These are phyloP conservation scores for Thelonectria olida DNA, from an alignment of 2,329 filamentous ascomycete genomes.

Conservation along the genomic window DNA sequence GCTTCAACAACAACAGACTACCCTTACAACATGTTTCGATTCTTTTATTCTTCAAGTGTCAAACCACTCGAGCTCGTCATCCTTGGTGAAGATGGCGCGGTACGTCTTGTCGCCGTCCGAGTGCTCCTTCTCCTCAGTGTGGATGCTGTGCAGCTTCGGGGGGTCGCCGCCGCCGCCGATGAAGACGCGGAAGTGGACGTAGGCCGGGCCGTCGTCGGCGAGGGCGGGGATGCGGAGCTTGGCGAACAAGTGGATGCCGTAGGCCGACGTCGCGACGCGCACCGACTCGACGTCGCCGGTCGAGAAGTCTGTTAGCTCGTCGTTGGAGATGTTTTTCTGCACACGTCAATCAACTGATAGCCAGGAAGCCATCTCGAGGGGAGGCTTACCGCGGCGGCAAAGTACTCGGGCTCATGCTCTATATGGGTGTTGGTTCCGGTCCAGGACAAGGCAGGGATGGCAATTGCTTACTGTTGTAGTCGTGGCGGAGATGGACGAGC, in stretches of 20 bases:
- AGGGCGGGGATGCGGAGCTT: conserved; percentile 68
- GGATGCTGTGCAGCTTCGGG: conserved; percentile 89
- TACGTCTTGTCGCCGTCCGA: conserved; percentile 91
- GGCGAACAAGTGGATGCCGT: conserved; percentile 80
- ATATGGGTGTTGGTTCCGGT: conserved; percentile 4
- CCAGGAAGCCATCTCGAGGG: too few species aligned
- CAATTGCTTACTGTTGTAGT: conserved; percentile 56
- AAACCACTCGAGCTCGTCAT: conserved; percentile 81
- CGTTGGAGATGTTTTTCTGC: conserved; percentile 59
- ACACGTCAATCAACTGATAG: too few species aligned
- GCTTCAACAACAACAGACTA: neutral
- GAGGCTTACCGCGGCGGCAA: conserved; percentile 55
- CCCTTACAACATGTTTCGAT: neutral
- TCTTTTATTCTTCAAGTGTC: conserved; percentile 47
- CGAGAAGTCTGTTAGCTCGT: conserved; percentile 87
- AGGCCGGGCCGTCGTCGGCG: conserved; percentile 66
- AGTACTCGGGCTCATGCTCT: conserved; percentile 66
- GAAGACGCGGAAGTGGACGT: conserved; percentile 89
- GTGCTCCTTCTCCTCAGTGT: conserved; percentile 95
- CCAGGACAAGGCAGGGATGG: neutral
- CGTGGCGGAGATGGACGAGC: conserved; percentile 59
- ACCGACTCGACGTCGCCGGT: conserved; percentile 88
- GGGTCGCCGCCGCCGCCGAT: conserved; percentile 82
- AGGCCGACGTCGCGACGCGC: conserved; percentile 87
- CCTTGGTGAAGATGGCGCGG: conserved; percentile 89